Evolutionary conservation across 768 basidiomycete genomes (phyloP).

Genomic region (Mycena kentingensis): DNA sequence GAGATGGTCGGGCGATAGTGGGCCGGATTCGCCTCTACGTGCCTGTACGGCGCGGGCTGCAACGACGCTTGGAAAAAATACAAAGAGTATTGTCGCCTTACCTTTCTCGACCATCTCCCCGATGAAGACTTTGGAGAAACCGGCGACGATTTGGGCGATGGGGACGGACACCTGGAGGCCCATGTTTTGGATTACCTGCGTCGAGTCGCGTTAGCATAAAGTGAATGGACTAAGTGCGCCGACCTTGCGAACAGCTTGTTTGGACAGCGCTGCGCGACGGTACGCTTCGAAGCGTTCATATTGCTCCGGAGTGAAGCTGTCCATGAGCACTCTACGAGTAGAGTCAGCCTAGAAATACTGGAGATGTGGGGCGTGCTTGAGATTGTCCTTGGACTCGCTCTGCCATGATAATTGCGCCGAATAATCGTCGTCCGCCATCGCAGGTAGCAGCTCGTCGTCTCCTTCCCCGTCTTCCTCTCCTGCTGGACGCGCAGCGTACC

Average conservation of each 20-base stretch:
- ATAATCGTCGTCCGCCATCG: conserved; percentile 89
- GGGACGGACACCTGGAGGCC: conserved; percentile 85
- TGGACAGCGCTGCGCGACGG: conserved; percentile 78
- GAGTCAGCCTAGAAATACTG: background rate
- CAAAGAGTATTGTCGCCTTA: conserved; percentile 32
- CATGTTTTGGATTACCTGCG: conserved; percentile 80
- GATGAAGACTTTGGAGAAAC: conserved; percentile 89
- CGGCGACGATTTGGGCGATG: conserved; percentile 87
- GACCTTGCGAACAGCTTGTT: conserved; percentile 83
- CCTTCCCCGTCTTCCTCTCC: conserved; percentile 63
- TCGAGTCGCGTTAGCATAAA: background rate
- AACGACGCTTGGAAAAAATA: conserved; percentile 2
- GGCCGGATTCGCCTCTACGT: conserved; percentile 71
- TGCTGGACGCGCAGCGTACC: conserved; percentile 2
- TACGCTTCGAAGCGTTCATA: conserved; percentile 91
- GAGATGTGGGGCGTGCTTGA: conserved; percentile 53
- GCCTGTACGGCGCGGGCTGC: conserved; percentile 77
- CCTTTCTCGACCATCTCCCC: conserved; percentile 92
- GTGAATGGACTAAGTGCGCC: conserved; percentile 11
- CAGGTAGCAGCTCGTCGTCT: conserved; percentile 77
- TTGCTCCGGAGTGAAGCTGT: conserved; percentile 80
- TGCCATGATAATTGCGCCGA: conserved; percentile 82
- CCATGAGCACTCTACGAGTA: conserved; percentile 78
- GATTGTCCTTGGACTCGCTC: conserved; percentile 85
- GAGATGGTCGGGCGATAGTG: conserved; percentile 84